Evolutionary conservation across 2,329 filamentous ascomycete species (phyloP).

Genomic region (Fusarium begoniae): DNA sequence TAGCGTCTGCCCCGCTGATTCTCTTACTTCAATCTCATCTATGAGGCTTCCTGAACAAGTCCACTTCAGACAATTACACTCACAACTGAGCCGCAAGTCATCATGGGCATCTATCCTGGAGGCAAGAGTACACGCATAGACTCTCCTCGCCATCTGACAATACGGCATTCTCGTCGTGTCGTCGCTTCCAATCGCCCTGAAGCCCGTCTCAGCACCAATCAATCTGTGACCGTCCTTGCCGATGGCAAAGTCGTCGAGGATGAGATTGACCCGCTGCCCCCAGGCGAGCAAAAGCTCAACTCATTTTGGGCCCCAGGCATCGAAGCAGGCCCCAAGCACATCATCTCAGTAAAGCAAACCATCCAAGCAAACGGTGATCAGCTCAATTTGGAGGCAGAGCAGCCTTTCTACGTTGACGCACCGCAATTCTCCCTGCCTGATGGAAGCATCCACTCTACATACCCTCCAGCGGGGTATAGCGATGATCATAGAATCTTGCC

Average conservation of each 20-base stretch:
- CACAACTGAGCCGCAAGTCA: neutral
- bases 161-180: neutral
- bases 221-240: neutral
- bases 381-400: neutral
- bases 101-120: constrained; percentile 27
- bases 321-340: constrained; percentile 19
- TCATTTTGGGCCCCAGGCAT: constrained; percentile 33
- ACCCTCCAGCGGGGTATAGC: constrained; percentile 51
- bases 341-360: neutral
- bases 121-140: constrained; percentile 19
- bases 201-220: neutral
- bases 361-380: neutral
- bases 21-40: fast-evolving
- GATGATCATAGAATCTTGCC: constrained; percentile 50
- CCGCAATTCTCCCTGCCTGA: constrained; percentile 49
- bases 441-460: constrained; percentile 48
- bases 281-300: constrained; percentile 28
- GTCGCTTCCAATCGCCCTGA: neutral
- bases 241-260: neutral
- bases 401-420: constrained; percentile 49
- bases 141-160: constrained; percentile 18
- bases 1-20: fast-evolving
- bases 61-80: neutral
- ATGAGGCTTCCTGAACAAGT: fast-evolving
- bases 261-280: neutral